phyloP scores from a whole-genome alignment of 2,329 filamentous ascomycete species.

The Thermochaetoides dissita region DNA sequence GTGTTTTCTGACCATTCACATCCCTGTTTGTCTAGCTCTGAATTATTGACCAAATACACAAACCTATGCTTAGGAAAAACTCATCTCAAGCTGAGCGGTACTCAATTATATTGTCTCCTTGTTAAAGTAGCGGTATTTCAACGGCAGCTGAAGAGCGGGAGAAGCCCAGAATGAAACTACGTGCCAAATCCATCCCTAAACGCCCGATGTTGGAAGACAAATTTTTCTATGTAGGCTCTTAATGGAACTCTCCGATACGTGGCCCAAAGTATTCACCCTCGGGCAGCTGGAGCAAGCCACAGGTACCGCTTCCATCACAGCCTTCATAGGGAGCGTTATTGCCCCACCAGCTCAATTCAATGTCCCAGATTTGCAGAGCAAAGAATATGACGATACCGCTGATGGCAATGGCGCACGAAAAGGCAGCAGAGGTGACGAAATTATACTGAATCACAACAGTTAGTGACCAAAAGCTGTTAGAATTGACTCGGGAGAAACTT shows the following conservation, averaged over 20 bases:
- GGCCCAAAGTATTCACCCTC: slow-evolving; percentile 14
- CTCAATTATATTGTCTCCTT: no score
- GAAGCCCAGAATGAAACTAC: no score
- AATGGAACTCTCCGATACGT: slow-evolving; percentile 10
- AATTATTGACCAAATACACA: background rate
- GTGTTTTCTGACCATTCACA: background rate
- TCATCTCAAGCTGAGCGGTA: no score
- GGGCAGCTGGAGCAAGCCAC: slow-evolving; percentile 16
- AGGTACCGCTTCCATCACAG: slow-evolving; percentile 10
- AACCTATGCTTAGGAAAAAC: background rate
- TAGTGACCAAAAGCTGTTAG: no score
- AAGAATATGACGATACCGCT: slow-evolving; percentile 37
- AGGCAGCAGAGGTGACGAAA: slow-evolving; percentile 43
- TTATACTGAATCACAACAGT: slow-evolving; percentile 29
- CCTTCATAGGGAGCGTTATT: slow-evolving; percentile 21
- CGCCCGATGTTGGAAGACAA: no score
- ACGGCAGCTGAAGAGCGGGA: no score
- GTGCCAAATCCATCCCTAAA: no score
- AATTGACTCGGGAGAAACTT: background rate
- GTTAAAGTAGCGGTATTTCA: no score
- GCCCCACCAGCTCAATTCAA: slow-evolving; percentile 36
- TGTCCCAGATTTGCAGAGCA: slow-evolving; percentile 28
- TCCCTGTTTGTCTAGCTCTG: background rate
- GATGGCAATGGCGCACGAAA: slow-evolving; percentile 45
- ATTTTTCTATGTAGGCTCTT: background rate